Percentiles rank a stretch among this genome's conserved stretches.
These are phyloP conservation scores for Sanghuangporus baumii DNA, from an alignment of 1,284 basidiomycete genomes.

Conservation along the genomic window DNA sequence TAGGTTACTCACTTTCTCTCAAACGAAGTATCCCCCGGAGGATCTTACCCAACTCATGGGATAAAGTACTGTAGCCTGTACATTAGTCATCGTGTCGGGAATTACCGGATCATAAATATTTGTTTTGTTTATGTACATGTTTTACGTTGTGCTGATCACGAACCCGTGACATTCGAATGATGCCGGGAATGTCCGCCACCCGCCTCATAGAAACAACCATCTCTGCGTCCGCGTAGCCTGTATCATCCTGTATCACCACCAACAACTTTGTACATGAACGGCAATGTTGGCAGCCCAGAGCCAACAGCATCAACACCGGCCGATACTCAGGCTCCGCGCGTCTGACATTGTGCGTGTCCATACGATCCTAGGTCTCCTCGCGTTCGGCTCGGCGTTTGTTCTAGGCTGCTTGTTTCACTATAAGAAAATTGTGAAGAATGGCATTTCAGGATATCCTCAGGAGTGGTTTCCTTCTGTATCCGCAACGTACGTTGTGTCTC, in stretches of 20 bases:
- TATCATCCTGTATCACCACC: background rate
- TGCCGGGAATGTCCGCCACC: background rate
- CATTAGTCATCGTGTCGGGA: background rate
- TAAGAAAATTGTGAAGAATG: conserved; percentile 86
- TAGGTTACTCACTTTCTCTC: conserved; percentile 89
- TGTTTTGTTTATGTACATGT: background rate
- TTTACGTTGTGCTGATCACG: background rate
- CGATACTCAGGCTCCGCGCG: conserved; percentile 34
- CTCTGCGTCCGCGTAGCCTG: background rate
- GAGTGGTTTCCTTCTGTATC: conserved; percentile 95
- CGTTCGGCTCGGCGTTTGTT: conserved; percentile 68
- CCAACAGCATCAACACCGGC: background rate
- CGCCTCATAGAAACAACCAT: background rate
- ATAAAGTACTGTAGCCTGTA: conserved; percentile 31
- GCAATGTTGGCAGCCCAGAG: background rate
- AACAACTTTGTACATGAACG: background rate
- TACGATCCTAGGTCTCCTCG: conserved; percentile 62
- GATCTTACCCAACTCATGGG: conserved; percentile 92
- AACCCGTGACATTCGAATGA: background rate
- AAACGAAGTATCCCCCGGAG: conserved; percentile 89
- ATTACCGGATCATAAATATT: background rate
- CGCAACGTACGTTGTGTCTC: conserved; percentile 62
- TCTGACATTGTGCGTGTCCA: conserved; percentile 59
- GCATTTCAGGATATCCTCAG: conserved; percentile 77
- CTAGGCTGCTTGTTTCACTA: conserved; percentile 74